Conservation (phyloP, 495 filamentous ascomycete genomes). For the Penicillium coffeae region DNA sequence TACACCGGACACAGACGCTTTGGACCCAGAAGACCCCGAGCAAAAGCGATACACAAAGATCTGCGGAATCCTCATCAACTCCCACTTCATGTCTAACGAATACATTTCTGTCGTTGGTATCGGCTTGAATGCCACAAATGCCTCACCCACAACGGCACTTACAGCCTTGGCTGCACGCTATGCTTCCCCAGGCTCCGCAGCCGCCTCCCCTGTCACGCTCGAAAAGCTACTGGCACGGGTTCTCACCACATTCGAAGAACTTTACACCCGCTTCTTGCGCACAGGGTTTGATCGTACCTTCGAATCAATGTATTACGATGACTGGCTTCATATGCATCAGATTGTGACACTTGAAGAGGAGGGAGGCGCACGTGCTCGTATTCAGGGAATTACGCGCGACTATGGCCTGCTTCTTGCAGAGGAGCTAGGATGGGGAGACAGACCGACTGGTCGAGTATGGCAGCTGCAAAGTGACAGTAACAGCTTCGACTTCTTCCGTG, state of each 20-base stretch:
- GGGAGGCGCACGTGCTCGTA: constrained; percentile 70
- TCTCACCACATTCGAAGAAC: constrained; percentile 69
- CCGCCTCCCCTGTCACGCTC: constrained; percentile 54
- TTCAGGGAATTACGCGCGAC: constrained; percentile 84
- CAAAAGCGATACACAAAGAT: constrained; percentile 78
- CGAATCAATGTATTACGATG: constrained; percentile 73
- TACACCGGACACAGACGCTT: constrained; percentile 53
- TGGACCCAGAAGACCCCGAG: constrained; percentile 60
- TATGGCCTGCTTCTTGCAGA: constrained; percentile 82
- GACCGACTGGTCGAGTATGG: constrained; percentile 71
- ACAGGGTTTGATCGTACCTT: constrained; percentile 69
- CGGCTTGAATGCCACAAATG: constrained; percentile 85
- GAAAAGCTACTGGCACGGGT: constrained; percentile 85
- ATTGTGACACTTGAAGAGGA: constrained; percentile 84
- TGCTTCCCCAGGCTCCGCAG: constrained; percentile 17
- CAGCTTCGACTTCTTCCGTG: constrained; percentile 96
- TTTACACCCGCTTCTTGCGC: constrained; percentile 70
- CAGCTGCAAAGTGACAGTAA: constrained; percentile 94
- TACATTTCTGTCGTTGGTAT: constrained; percentile 89
- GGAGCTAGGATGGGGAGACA: constrained; percentile 70
- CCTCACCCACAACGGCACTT: constrained; percentile 81
- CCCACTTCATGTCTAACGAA: constrained; percentile 67
- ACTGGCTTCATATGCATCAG: constrained; percentile 91
- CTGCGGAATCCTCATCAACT: constrained; percentile 90
- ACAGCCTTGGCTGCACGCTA: constrained; percentile 58